Evolutionary conservation across 768 basidiomycete species (phyloP).

Genomic region (Candolleomyces eurysporus): DNA sequence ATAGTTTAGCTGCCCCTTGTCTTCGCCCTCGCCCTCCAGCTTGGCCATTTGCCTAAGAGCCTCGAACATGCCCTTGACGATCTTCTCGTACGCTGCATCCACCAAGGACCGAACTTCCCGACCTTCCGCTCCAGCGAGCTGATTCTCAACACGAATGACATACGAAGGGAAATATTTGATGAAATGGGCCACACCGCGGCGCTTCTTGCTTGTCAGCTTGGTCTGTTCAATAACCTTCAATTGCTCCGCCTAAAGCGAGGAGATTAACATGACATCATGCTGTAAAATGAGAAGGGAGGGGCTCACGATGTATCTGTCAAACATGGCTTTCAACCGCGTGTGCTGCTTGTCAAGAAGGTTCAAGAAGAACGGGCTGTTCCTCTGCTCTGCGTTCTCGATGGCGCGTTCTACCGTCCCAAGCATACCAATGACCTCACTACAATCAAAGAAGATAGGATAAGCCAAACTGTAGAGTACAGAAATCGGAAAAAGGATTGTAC

Average conservation of each 20-base stretch:
- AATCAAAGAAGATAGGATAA: constrained; percentile 4
- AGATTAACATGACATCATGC: constrained; percentile 1
- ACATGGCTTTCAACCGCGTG: constrained; percentile 66
- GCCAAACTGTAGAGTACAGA: too few species aligned
- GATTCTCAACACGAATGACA: constrained; percentile 77
- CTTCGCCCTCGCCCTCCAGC: constrained; percentile 88
- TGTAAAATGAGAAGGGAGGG: not conserved
- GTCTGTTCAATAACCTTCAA: constrained; percentile 87
- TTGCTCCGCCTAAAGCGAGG: constrained; percentile 56
- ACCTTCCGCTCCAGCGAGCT: constrained; percentile 73
- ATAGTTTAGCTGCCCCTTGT: constrained; percentile 95
- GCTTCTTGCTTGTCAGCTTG: constrained; percentile 88
- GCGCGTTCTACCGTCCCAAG: constrained; percentile 77
- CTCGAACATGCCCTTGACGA: constrained; percentile 90
- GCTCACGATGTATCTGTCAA: constrained; percentile 74
- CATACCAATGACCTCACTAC: constrained; percentile 83
- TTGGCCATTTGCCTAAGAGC: constrained; percentile 95
- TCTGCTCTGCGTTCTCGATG: constrained; percentile 74
- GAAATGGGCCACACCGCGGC: constrained; percentile 89
- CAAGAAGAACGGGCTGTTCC: constrained; percentile 71
- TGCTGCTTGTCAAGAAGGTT: constrained; percentile 82
- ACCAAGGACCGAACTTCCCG: constrained; percentile 77
- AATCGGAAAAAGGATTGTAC: too few species aligned
- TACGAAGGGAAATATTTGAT: constrained; percentile 92
- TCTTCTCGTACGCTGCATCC: constrained; percentile 82